Base-by-base conservation (phyloP, 805 yeast species). In the Aciculoconidium aculeatum region DNA sequence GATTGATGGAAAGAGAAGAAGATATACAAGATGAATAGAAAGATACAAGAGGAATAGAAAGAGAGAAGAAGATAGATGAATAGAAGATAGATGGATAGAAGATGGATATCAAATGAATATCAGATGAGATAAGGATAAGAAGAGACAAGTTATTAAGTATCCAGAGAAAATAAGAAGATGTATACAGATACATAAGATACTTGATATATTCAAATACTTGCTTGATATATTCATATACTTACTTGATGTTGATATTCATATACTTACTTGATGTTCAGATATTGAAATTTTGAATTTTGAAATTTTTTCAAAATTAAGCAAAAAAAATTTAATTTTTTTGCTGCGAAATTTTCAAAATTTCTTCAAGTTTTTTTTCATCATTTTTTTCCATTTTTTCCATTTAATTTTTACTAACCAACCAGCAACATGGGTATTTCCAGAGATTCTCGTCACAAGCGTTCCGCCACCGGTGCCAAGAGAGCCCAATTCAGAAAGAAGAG, bases 401-500 rank as follows among this genome's bases (percentile, higher is more conserved):
- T 14, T 17, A 30, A 21, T 26, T 15, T 6, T 17, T 45, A 45
- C 52, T 48, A 49, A 42, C 51, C 21, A 21, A 17, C 14, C 28
- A 39, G 42, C 63, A 82, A 69, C 70, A 90, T 90, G 98, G 97
- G 98, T 88, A 90, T 90, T 83, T 87, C 97, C 73, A 90, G 98
- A 80, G 97, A 92, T 80, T 90, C 98, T 72, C 96, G 96, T 77
- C 98, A 92, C 88, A 90, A 90, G 85, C 94, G 98, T 75, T 74
- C 96, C 61, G 95, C 94, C 72, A 88, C 98, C 65, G 98, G 98
- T 83, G 98, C 98, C 69, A 88, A 87, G 75, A 87, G 96, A 75
- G 97, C 97, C 72, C 95, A 87, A 74, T 85, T 80, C 95, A 90
- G 97, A 86, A 90, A 90, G 90, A 90, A 90, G 95, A 80, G 98